Conservation (phyloP, 345 rosid genomes). For the Salix brachista region DNA sequence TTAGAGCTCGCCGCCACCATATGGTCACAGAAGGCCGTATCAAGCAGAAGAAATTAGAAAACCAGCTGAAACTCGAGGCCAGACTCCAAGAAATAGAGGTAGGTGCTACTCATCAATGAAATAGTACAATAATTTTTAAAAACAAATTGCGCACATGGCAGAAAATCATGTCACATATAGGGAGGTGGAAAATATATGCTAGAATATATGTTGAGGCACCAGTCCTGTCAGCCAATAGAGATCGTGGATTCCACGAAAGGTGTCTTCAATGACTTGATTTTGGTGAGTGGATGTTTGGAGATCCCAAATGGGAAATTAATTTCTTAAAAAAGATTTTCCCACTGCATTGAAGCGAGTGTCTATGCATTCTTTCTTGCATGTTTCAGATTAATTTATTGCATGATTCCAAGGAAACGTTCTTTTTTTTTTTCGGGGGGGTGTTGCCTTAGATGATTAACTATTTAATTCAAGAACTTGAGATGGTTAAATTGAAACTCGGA, state of each 20-base stretch:
- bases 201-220: too few relatives aligned
- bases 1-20: conserved; percentile 52
- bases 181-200: too few relatives aligned
- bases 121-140: too few relatives aligned
- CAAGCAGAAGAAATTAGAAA: conserved; percentile 59
- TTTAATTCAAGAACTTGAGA: too few relatives aligned
- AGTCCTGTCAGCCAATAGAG: too few relatives aligned
- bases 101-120: neutral
- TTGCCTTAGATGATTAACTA: too few relatives aligned
- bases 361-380: neutral
- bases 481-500: too few relatives aligned
- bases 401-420: neutral
- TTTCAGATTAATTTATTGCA: neutral
- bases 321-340: neutral
- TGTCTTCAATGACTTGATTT: neutral
- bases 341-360: neutral
- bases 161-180: too few relatives aligned
- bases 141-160: too few relatives aligned
- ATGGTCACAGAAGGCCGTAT: conserved; percentile 76
- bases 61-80: conserved; percentile 68
- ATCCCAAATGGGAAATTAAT: neutral
- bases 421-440: too few relatives aligned
- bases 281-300: neutral
- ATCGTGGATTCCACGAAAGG: neutral
- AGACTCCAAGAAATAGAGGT: conserved; percentile 70